phyloP scores from a whole-genome alignment of 495 filamentous ascomycete species.

The Parathielavia appendiculata region DNA sequence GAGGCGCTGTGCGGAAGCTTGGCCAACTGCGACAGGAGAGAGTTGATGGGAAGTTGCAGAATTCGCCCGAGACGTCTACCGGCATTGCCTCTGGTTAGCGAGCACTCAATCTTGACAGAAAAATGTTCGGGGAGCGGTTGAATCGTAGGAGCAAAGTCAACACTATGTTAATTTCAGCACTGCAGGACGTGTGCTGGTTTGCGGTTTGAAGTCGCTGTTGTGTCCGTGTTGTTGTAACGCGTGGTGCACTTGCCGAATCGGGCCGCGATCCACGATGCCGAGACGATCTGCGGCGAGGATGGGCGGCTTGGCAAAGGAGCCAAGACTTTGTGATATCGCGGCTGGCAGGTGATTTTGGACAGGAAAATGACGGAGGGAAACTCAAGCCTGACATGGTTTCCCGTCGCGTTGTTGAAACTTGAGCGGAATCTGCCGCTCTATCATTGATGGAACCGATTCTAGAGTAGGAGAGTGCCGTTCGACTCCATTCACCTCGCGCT shows the following conservation, averaged over 20 bases:
- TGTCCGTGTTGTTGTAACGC: neutral
- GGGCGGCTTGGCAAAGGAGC: slow-evolving; percentile 18
- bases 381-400: neutral
- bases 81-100: neutral
- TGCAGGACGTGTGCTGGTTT: no score
- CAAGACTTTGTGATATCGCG: slow-evolving; percentile 8
- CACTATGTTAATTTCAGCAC: no score
- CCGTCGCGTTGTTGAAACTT: neutral
- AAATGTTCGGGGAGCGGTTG: no score
- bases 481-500: neutral
- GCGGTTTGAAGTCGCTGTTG: neutral
- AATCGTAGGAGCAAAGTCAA: no score
- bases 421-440: neutral
- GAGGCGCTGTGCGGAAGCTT: neutral
- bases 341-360: neutral
- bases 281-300: slow-evolving; percentile 26
- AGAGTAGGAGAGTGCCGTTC: neutral
- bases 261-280: slow-evolving; percentile 19
- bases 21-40: neutral
- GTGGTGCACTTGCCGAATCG: slow-evolving; percentile 20
- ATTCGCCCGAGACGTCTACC: neutral
- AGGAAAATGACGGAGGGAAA: neutral
- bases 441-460: no score
- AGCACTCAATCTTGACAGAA: neutral
- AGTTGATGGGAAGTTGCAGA: neutral